A percentile compares a stretch with the other conserved stretches of the same genome.
Conservation (phyloP, 2,329 filamentous ascomycete species). For the Diaporthe australafricana region DNA sequence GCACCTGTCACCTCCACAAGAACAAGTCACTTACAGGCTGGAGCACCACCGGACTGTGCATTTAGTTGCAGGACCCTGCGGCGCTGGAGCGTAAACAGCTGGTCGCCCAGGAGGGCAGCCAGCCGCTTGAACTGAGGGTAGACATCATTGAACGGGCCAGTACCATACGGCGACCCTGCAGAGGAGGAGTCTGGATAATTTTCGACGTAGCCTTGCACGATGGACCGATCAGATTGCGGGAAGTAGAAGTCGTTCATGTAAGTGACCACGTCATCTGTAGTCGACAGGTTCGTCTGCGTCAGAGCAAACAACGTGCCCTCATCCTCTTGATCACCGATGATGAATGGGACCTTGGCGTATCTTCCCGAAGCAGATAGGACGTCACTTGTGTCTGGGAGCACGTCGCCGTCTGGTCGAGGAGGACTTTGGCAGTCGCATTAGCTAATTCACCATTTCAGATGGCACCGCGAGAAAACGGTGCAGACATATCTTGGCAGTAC, state of each 20-base stretch:
- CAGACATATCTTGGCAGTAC: not conserved
- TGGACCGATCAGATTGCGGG: slow-evolving; percentile 51
- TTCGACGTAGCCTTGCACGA: slow-evolving; percentile 61
- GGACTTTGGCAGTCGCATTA: slow-evolving; percentile 44
- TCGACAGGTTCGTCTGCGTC: slow-evolving; percentile 68
- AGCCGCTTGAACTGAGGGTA: slow-evolving; percentile 75
- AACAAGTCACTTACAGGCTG: slow-evolving; percentile 53
- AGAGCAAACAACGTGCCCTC: slow-evolving; percentile 74
- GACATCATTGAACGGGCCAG: slow-evolving; percentile 72
- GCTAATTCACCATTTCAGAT: too few species aligned
- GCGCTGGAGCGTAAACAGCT: slow-evolving; percentile 59
- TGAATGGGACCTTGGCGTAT: slow-evolving; percentile 71
- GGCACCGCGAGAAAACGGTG: too few species aligned
- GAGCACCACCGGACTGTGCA: slow-evolving; percentile 52
- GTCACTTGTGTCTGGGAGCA: slow-evolving; percentile 66
- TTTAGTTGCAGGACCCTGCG: slow-evolving; percentile 57
- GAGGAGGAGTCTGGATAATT: slow-evolving; percentile 63
- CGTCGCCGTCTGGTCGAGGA: slow-evolving; percentile 68
- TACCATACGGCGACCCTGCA: slow-evolving; percentile 42
- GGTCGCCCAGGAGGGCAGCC: slow-evolving; percentile 72
- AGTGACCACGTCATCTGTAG: slow-evolving; percentile 59
- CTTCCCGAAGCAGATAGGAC: slow-evolving; percentile 56
- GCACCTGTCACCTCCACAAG: too few species aligned
- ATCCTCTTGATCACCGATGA: slow-evolving; percentile 74
- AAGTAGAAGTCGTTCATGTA: slow-evolving; percentile 68